phyloP scores from a whole-genome alignment of 768 basidiomycete species.

The Gloeostereum incarnatum region DNA sequence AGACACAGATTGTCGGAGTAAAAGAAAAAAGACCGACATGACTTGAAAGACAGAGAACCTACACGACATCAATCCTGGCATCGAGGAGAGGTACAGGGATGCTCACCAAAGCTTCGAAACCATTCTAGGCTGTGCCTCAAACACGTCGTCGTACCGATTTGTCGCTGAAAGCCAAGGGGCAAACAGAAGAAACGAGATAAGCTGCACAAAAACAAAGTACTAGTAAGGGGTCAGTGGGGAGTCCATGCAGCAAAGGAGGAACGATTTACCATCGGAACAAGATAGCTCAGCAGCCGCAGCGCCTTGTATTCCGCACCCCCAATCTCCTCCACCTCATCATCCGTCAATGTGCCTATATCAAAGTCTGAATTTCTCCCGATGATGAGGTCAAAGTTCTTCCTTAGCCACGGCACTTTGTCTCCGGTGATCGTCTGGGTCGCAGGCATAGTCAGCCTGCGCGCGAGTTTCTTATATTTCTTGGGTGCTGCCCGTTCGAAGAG shows the following conservation, averaged over 20 bases:
- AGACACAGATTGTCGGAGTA: no score
- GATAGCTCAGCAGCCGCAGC: conserved; percentile 38
- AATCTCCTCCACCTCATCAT: conserved; percentile 62
- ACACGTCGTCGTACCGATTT: conserved; percentile 37
- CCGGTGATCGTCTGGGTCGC: conserved; percentile 32
- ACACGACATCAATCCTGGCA: background rate
- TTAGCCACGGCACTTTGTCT: conserved; percentile 24
- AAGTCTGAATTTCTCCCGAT: conserved; percentile 57
- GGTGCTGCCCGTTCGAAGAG: conserved; percentile 35
- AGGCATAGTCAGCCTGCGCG: conserved; percentile 43
- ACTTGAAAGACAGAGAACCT: conserved; percentile 38
- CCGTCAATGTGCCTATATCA: conserved; percentile 40
- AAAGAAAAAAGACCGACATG: conserved; percentile 20
- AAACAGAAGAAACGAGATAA: conserved; percentile 47
- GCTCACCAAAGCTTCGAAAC: conserved; percentile 54
- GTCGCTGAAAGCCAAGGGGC: conserved; percentile 48
- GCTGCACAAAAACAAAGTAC: conserved; percentile 58
- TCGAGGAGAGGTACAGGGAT: background rate
- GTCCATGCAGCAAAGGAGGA: background rate
- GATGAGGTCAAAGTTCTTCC: conserved; percentile 25
- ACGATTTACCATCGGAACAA: conserved; percentile 33
- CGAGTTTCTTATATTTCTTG: conserved; percentile 27
- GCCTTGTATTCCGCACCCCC: conserved; percentile 74
- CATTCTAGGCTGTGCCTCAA: conserved; percentile 33
- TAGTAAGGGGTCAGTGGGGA: conserved; percentile 25